These are phyloP conservation scores for Lachancea sp. DNA, from an alignment of 805 yeast genomes.

Conservation along the genomic window DNA sequence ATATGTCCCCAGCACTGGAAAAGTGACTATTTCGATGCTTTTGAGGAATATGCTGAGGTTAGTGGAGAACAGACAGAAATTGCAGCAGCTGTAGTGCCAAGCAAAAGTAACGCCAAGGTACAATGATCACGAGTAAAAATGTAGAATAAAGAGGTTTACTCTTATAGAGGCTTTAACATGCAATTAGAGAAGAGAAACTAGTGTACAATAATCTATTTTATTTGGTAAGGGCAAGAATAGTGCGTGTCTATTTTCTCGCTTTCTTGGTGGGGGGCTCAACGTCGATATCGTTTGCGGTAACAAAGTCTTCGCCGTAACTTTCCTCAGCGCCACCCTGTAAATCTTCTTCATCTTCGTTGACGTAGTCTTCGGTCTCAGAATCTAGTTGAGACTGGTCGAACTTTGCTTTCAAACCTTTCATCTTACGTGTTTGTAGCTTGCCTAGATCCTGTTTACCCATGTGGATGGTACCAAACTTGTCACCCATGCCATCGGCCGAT, in stretches of 20 bases:
- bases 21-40: slow-evolving; percentile 93
- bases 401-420: slow-evolving; percentile 91
- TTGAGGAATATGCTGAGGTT: slow-evolving; percentile 82
- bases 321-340: slow-evolving; percentile 23
- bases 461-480: slow-evolving; percentile 92
- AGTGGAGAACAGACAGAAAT: slow-evolving; percentile 51
- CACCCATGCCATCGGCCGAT: slow-evolving; percentile 84
- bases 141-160: not conserved
- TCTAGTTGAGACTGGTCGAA: slow-evolving; percentile 63
- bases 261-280: slow-evolving; percentile 28
- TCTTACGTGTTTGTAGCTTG: slow-evolving; percentile 91
- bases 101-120: not conserved
- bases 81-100: not conserved
- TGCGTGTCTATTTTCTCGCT: slow-evolving; percentile 22
- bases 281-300: slow-evolving; percentile 31
- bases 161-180: not conserved
- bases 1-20: slow-evolving; percentile 93
- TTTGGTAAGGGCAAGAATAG: not conserved
- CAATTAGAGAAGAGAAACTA: slow-evolving; percentile 2
- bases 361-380: slow-evolving; percentile 46
- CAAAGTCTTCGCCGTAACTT: slow-evolving; percentile 31
- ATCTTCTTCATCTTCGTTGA: slow-evolving; percentile 37
- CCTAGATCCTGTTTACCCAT: slow-evolving; percentile 91
- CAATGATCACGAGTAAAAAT: not conserved
- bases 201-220: slow-evolving; percentile 3